A percentile compares a stretch with the other conserved stretches of the same genome.
These are phyloP conservation scores for Leptomonas pyrrhocoris DNA, from an alignment of 208 protist species.

Conservation along the genomic window DNA sequence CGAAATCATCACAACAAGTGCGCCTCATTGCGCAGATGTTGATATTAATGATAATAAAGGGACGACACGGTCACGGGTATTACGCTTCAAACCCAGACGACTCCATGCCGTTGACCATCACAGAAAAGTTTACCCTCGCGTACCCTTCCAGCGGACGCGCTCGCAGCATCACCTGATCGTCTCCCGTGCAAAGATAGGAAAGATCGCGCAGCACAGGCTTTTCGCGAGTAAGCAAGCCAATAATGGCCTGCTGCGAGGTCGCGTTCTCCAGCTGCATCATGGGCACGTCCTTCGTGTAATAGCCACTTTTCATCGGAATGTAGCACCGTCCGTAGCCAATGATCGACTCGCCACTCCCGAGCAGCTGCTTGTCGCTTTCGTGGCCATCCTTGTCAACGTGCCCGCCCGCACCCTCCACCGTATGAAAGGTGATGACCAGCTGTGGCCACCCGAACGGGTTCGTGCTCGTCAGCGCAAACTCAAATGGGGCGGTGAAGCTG, in stretches of 20 bases:
- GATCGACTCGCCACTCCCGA: conserved; percentile 56
- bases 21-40: not conserved
- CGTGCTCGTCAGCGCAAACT: conserved; percentile 79
- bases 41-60: conserved; percentile 3
- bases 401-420: conserved; percentile 42
- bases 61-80: not conserved
- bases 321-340: conserved; percentile 85
- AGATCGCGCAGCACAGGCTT: conserved; percentile 76
- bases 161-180: conserved; percentile 78
- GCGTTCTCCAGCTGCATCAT: conserved; percentile 80
- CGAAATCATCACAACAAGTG: not conserved
- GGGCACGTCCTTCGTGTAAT: conserved; percentile 51
- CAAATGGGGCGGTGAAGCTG: conserved; percentile 77
- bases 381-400: conserved; percentile 32
- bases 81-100: conserved; percentile 71
- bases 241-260: conserved; percentile 68
- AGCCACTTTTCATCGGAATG: conserved; percentile 73
- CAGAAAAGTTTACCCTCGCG: conserved; percentile 69
- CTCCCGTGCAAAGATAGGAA: conserved; percentile 76
- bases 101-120: conserved; percentile 76
- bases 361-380: conserved; percentile 41
- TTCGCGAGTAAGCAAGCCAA: conserved; percentile 58
- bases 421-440: conserved; percentile 80
- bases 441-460: conserved; percentile 88
- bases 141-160: conserved; percentile 64